Conservation (phyloP, 2,329 filamentous ascomycete species). For the Colletotrichum sp. region DNA sequence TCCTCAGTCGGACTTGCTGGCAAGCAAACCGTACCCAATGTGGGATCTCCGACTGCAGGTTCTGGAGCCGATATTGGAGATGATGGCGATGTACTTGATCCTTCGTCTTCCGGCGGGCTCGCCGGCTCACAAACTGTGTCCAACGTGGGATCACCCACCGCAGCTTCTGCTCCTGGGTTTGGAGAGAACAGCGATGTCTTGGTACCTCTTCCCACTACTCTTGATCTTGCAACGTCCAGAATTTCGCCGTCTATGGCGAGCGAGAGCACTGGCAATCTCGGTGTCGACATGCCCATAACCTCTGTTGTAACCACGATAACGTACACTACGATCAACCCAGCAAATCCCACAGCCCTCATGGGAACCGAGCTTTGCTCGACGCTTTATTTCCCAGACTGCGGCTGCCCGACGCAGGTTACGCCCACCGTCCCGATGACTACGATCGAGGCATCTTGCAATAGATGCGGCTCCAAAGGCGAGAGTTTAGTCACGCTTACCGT, state of each 20-base stretch:
- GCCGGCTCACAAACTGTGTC: not conserved
- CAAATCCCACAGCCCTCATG: not conserved
- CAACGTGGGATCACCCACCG: not conserved
- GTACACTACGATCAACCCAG: not conserved
- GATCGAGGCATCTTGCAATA: not conserved
- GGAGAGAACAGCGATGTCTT: not conserved
- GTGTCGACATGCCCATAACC: not conserved
- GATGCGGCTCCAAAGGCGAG: not conserved
- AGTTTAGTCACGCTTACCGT: not conserved
- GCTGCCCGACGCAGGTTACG: not conserved
- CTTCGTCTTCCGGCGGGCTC: rapidly evolving
- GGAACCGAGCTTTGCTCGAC: not conserved
- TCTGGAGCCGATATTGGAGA: not conserved
- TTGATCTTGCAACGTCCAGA: not conserved
- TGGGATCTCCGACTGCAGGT: not conserved
- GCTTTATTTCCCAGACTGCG: not conserved
- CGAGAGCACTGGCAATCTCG: not conserved
- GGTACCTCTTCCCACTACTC: not conserved
- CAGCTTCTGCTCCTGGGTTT: not conserved
- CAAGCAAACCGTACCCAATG: rapidly evolving
- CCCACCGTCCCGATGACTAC: not conserved
- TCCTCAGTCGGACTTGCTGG: not conserved
- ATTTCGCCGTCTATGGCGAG: rapidly evolving
- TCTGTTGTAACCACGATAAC: not conserved
- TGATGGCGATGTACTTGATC: not conserved